Conservation (phyloP, 2,329 filamentous ascomycete genomes). For the Graphiopsis chlorocephala region DNA sequence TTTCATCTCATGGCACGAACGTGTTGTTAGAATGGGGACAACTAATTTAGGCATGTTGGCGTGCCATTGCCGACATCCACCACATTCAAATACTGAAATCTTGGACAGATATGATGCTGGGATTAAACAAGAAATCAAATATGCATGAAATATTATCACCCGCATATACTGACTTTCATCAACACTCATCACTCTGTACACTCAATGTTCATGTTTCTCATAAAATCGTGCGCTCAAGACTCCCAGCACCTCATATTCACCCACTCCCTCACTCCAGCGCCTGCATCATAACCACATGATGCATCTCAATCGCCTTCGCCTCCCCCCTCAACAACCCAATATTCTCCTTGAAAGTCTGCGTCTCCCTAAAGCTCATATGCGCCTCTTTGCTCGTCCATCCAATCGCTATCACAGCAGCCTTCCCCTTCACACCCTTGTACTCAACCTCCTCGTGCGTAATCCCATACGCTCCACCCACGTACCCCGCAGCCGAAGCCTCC, state of each 20-base stretch:
- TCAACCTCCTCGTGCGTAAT: constrained; percentile 30
- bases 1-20: background rate
- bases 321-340: constrained; percentile 44
- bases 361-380: constrained; percentile 48
- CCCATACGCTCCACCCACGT: constrained; percentile 23
- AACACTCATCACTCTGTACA: background rate
- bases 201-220: background rate
- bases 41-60: background rate
- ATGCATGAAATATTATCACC: background rate
- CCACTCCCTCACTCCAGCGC: constrained; percentile 17
- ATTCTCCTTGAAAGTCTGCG: constrained; percentile 43
- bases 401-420: constrained; percentile 43
- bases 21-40: background rate
- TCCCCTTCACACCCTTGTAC: constrained; percentile 38
- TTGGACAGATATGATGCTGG: background rate
- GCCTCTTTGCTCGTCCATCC: constrained; percentile 53
- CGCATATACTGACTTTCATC: too few species aligned
- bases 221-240: background rate
- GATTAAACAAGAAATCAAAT: background rate
- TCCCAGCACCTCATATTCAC: background rate
- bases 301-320: constrained; percentile 44
- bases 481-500: constrained; percentile 26
- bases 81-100: background rate
- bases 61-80: background rate
- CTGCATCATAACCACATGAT: constrained; percentile 43